A percentile compares a stretch with the other conserved stretches of the same genome.
phyloP scores from a whole-genome alignment of 371 early-diverging fungal species.

The Mortierella sp. region DNA sequence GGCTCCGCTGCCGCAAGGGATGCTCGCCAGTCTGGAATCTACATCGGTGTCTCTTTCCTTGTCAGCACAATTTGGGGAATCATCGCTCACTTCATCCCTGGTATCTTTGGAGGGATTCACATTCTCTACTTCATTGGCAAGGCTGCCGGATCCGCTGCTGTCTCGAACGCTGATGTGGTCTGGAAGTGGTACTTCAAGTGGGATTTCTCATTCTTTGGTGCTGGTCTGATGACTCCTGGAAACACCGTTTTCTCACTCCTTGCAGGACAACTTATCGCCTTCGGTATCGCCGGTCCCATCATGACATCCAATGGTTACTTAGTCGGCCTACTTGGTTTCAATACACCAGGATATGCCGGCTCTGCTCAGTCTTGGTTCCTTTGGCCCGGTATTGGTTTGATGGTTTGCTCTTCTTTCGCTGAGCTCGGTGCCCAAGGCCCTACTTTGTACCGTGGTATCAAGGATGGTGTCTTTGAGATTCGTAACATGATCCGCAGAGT shows the following conservation, averaged over 20 bases:
- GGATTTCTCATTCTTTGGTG: constrained; percentile 77
- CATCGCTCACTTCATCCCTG: constrained; percentile 68
- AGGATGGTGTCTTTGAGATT: constrained; percentile 51
- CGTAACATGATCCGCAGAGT: constrained; percentile 34
- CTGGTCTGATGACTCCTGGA: constrained; percentile 76
- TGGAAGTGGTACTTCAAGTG: constrained; percentile 73
- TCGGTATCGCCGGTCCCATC: constrained; percentile 63
- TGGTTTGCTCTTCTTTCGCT: constrained; percentile 75
- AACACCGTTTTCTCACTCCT: constrained; percentile 70
- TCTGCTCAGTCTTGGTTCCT: constrained; percentile 68
- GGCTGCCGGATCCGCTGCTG: constrained; percentile 57
- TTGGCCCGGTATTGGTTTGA: constrained; percentile 81
- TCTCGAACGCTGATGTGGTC: constrained; percentile 64
- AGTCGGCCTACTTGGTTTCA: constrained; percentile 50
- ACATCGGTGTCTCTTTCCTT: constrained; percentile 66
- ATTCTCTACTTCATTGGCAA: constrained; percentile 71
- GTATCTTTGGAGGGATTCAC: constrained; percentile 70
- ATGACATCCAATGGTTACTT: constrained; percentile 60
- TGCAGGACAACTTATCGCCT: constrained; percentile 65
- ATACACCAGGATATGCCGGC: constrained; percentile 36
- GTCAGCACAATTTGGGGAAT: constrained; percentile 61
- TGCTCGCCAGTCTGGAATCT: constrained; percentile 58
- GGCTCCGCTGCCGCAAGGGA: constrained; percentile 60
- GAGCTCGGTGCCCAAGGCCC: constrained; percentile 65
- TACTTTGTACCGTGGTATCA: constrained; percentile 64